Evolutionary conservation across 345 rosid species (phyloP).

Genomic region (Excoecaria cochinchinensis): DNA sequence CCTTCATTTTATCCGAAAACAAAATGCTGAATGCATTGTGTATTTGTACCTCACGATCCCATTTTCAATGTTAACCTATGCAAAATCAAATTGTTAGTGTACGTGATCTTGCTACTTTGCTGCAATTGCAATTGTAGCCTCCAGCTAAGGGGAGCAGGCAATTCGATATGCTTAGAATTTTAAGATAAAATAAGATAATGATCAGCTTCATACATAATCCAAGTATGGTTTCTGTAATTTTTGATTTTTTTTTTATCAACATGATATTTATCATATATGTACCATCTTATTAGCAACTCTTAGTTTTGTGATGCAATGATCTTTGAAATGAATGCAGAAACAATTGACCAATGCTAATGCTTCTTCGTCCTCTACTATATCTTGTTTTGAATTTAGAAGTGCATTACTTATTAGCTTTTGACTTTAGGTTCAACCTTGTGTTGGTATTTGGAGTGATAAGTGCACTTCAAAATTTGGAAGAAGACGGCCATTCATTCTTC

Average conservation of each 20-base stretch:
- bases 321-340: neutral
- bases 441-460: slow-evolving; percentile 98
- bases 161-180: neutral
- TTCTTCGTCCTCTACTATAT: neutral
- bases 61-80: no score
- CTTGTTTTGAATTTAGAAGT: neutral
- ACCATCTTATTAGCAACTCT: neutral
- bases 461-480: slow-evolving; percentile 88
- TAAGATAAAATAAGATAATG: neutral
- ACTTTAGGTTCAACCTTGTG: slow-evolving; percentile 91
- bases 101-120: no score
- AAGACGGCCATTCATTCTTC: slow-evolving; percentile 90
- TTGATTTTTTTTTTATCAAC: neutral
- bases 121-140: no score
- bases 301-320: no score
- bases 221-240: no score
- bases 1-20: no score
- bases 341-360: neutral
- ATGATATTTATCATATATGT: neutral
- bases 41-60: no score
- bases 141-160: neutral
- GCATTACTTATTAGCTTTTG: neutral
- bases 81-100: no score
- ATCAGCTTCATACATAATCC: neutral
- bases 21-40: no score